A percentile compares a stretch with the other conserved stretches of the same genome.
These are phyloP conservation scores for Neurospora sp. DNA, from an alignment of 495 filamentous ascomycete species.

Conservation along the genomic window DNA sequence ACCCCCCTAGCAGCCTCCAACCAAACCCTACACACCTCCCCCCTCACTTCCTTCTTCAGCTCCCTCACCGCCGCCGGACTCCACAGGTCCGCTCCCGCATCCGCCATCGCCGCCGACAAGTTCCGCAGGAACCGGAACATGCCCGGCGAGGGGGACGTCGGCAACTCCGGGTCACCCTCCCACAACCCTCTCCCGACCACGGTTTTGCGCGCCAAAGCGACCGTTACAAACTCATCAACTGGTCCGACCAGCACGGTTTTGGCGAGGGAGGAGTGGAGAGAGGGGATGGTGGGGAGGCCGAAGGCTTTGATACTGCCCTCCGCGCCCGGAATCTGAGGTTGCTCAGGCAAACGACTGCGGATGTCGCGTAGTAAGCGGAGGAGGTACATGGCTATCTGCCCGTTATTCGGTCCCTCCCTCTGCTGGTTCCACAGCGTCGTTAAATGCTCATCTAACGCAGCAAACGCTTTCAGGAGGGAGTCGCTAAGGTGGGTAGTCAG, in stretches of 20 bases:
- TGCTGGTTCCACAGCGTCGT: constrained; percentile 33
- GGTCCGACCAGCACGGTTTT: constrained; percentile 22
- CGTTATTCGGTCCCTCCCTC: constrained; percentile 32
- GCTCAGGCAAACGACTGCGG: constrained; percentile 47
- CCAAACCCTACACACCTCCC: constrained; percentile 34
- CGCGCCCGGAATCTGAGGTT: neutral
- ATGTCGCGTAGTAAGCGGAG: constrained; percentile 70
- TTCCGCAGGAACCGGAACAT: constrained; percentile 65
- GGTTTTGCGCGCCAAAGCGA: constrained; percentile 26
- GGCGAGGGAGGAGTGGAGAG: constrained; percentile 47
- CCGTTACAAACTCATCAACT: constrained; percentile 30
- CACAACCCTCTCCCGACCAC: constrained; percentile 15
- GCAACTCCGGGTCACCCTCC: too few species aligned
- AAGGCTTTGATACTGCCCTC: constrained; percentile 30
- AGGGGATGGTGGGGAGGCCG: constrained; percentile 40
- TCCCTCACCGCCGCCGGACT: constrained; percentile 53
- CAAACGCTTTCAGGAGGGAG: constrained; percentile 48
- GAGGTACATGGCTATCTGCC: constrained; percentile 55
- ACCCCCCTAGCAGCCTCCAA: constrained; percentile 22
- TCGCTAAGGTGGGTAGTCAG: constrained; percentile 50
- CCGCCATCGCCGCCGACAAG: constrained; percentile 55
- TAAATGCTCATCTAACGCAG: constrained; percentile 47
- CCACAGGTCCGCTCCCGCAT: constrained; percentile 72
- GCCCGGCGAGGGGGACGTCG: constrained; percentile 69
- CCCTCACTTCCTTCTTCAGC: constrained; percentile 47